Evolutionary conservation across 768 basidiomycete genomes (phyloP).

Genomic region (Hortiboletus flavorubellus): DNA sequence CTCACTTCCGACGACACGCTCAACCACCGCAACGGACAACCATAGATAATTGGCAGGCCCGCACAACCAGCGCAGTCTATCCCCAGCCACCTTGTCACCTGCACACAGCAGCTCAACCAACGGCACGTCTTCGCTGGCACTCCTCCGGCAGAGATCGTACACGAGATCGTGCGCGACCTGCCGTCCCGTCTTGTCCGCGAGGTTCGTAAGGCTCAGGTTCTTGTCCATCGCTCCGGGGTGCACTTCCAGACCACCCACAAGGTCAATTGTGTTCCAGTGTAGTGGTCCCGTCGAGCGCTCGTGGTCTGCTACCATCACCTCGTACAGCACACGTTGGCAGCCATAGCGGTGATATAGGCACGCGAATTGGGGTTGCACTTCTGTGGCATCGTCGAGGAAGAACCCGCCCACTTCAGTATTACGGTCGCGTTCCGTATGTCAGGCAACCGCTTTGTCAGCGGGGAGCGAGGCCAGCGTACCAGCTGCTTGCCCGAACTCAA

Average conservation of each 20-base stretch:
- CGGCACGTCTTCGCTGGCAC: constrained; percentile 23
- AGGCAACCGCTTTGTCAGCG: constrained; percentile 33
- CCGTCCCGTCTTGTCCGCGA: constrained; percentile 41
- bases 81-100: constrained; percentile 25
- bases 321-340: constrained; percentile 41
- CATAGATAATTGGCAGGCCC: constrained; percentile 41
- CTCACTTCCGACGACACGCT: constrained; percentile 10
- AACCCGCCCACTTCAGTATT: constrained; percentile 45
- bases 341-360: constrained; percentile 44
- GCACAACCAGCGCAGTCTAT: constrained; percentile 33
- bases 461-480: constrained; percentile 45
- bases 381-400: constrained; percentile 50
- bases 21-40: constrained; percentile 30
- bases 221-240: constrained; percentile 38
- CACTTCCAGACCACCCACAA: constrained; percentile 41
- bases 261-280: constrained; percentile 34
- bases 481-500: constrained; percentile 46
- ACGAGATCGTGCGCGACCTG: constrained; percentile 45
- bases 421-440: constrained; percentile 44
- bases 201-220: constrained; percentile 38
- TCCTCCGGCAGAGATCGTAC: constrained; percentile 39
- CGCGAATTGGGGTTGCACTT: constrained; percentile 47
- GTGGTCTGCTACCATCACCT: constrained; percentile 48
- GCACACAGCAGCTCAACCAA: constrained; percentile 34
- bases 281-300: constrained; percentile 46